Evolutionary conservation across 2,329 filamentous ascomycete genomes (phyloP).

Genomic region (Sarocladium oryzae): DNA sequence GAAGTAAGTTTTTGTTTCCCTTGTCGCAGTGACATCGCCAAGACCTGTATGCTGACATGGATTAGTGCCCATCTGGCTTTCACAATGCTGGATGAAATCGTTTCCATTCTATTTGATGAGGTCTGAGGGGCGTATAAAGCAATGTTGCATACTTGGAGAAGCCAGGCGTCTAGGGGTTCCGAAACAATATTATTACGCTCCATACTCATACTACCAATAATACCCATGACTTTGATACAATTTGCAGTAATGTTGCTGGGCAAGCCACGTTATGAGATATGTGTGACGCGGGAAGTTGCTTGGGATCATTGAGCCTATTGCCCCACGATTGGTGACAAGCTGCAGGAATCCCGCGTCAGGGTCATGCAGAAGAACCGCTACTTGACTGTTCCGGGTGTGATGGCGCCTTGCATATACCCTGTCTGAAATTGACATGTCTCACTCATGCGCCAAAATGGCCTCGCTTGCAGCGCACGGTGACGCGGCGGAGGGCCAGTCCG

Average conservation of each 20-base stretch:
- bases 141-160: neutral
- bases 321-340: neutral
- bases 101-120: slow-evolving; percentile 57
- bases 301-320: neutral
- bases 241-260: neutral
- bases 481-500: neutral
- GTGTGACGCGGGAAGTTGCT: neutral
- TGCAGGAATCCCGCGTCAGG: neutral
- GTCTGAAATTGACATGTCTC: neutral
- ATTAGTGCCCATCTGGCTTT: slow-evolving; percentile 60
- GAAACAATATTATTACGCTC: neutral
- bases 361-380: neutral
- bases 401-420: neutral
- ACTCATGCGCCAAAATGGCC: neutral
- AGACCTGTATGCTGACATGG: slow-evolving; percentile 13
- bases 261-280: neutral
- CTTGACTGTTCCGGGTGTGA: neutral
- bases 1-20: slow-evolving; percentile 66
- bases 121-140: slow-evolving; percentile 7
- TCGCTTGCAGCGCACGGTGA: neutral
- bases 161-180: neutral
- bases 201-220: too few relatives aligned
- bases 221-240: neutral
- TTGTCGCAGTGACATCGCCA: neutral
- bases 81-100: slow-evolving; percentile 64